These are phyloP conservation scores for Sporobolomyces phaffii DNA, from an alignment of 768 basidiomycete genomes.

Conservation along the genomic window DNA sequence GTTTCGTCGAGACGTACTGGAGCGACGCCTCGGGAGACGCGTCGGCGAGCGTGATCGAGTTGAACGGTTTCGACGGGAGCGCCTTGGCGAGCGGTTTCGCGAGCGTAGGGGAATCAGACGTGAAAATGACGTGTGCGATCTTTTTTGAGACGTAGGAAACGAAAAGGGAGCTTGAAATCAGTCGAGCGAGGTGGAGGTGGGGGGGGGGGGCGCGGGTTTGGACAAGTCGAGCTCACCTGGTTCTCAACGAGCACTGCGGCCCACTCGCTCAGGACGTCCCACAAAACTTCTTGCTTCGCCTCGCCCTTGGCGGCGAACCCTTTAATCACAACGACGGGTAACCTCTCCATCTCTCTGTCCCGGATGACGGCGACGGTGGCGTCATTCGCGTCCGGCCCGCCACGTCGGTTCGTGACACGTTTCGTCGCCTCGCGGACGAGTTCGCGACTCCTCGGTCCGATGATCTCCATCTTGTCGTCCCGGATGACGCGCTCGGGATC, in stretches of 20 bases:
- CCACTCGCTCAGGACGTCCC: conserved; percentile 75
- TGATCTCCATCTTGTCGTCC: conserved; percentile 22
- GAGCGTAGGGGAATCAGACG: conserved; percentile 84
- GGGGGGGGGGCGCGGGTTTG: too few relatives aligned
- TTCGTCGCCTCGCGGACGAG: conserved; percentile 32
- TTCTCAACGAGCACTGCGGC: conserved; percentile 73
- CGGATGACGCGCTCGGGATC: background rate
- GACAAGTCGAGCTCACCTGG: conserved; percentile 51
- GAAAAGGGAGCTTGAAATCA: background rate
- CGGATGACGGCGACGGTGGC: conserved; percentile 1
- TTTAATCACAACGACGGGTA: conserved; percentile 77
- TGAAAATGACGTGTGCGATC: conserved; percentile 85
- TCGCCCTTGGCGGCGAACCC: conserved; percentile 55
- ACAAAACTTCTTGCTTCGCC: conserved; percentile 48
- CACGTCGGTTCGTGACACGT: conserved; percentile 1
- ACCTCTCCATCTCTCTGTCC: conserved; percentile 52
- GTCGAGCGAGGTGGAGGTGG: too few relatives aligned
- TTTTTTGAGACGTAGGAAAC: conserved; percentile 43
- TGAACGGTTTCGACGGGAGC: conserved; percentile 74
- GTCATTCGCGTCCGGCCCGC: conserved; percentile 1
- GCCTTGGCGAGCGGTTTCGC: conserved; percentile 78
- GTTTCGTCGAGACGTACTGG: conserved; percentile 71
- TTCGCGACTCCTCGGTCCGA: conserved; percentile 13
- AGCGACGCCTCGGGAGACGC: conserved; percentile 75
- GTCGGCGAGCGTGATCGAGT: conserved; percentile 70